Evolutionary conservation across 352 stramenopile genomes (phyloP).

Genomic region (Phytophthora capsici): DNA sequence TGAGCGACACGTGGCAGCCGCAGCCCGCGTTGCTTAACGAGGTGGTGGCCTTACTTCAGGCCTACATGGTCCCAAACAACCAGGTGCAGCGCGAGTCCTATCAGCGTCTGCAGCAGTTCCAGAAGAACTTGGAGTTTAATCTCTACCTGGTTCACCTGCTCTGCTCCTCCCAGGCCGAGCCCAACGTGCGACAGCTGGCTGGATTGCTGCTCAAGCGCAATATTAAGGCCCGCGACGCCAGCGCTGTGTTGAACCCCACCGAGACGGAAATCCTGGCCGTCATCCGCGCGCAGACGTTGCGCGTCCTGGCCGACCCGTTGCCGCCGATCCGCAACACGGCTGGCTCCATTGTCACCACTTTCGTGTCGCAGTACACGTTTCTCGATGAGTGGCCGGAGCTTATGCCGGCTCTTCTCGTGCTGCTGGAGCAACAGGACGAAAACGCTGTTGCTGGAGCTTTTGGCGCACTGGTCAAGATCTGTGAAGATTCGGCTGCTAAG

Average conservation of each 20-base stretch:
- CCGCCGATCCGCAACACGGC: conserved; percentile 81
- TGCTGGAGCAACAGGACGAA: conserved; percentile 70
- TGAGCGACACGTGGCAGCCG: conserved; percentile 74
- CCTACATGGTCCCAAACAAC: conserved; percentile 88
- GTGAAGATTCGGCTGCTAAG: conserved; percentile 90
- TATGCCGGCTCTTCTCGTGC: conserved; percentile 71
- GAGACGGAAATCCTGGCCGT: conserved; percentile 83
- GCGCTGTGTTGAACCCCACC: conserved; percentile 49
- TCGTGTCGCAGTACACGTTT: conserved; percentile 89
- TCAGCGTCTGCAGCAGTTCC: conserved; percentile 85
- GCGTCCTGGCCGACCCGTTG: conserved; percentile 66
- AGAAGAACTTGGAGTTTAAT: conserved; percentile 91
- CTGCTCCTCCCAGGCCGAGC: conserved; percentile 61
- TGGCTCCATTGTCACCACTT: conserved; percentile 83
- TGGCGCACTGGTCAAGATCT: conserved; percentile 88
- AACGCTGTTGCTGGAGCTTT: conserved; percentile 85
- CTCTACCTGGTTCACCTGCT: conserved; percentile 89
- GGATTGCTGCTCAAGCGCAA: conserved; percentile 88
- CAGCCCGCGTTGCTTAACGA: conserved; percentile 77
- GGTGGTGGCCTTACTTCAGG: conserved; percentile 80
- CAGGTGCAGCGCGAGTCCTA: conserved; percentile 85
- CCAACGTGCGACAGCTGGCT: conserved; percentile 77
- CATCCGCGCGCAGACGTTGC: conserved; percentile 79
- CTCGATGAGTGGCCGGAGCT: conserved; percentile 90
- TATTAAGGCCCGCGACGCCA: conserved; percentile 81